These are phyloP conservation scores for Sarcomyxa edulis DNA, from an alignment of 768 basidiomycete species.

Conservation along the genomic window DNA sequence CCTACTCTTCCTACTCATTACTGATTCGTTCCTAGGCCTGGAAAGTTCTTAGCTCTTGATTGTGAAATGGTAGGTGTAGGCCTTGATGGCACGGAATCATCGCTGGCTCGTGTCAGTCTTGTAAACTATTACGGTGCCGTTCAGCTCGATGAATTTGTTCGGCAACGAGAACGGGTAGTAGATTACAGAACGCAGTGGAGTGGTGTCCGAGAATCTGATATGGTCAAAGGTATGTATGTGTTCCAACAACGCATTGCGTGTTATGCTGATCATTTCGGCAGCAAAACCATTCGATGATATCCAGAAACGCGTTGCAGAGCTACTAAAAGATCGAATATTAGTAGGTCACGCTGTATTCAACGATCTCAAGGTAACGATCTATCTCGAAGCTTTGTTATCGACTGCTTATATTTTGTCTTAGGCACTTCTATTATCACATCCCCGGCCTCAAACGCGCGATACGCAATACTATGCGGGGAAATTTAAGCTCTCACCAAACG, in stretches of 20 bases:
- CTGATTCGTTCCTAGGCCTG: conserved; percentile 36
- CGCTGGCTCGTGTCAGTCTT: conserved; percentile 82
- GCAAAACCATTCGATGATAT: conserved; percentile 77
- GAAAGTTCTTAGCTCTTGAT: conserved; percentile 80
- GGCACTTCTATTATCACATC: conserved; percentile 71
- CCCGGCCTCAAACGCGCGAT: conserved; percentile 57
- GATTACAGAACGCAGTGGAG: conserved; percentile 92
- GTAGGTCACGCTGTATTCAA: conserved; percentile 91
- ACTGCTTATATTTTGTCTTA: conserved; percentile 15
- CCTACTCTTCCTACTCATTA: conserved; percentile 1
- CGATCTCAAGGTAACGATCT: conserved; percentile 68
- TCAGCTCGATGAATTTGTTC: conserved; percentile 80
- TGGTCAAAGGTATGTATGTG: conserved; percentile 51
- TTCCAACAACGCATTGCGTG: not conserved
- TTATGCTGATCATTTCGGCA: conserved; percentile 18
- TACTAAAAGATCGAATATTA: conserved; percentile 74
- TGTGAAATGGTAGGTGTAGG: conserved; percentile 99
- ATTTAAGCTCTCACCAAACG: conserved; percentile 52
- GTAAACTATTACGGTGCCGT: conserved; percentile 86
- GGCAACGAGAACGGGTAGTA: conserved; percentile 80
- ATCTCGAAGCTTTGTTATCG: conserved; percentile 1
- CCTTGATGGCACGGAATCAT: conserved; percentile 72
- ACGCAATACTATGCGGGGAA: conserved; percentile 62
- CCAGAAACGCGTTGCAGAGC: conserved; percentile 69
- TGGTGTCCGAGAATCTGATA: conserved; percentile 73